Evolutionary conservation across 345 rosid genomes (phyloP).

Genomic region (Pistacia integerrima): DNA sequence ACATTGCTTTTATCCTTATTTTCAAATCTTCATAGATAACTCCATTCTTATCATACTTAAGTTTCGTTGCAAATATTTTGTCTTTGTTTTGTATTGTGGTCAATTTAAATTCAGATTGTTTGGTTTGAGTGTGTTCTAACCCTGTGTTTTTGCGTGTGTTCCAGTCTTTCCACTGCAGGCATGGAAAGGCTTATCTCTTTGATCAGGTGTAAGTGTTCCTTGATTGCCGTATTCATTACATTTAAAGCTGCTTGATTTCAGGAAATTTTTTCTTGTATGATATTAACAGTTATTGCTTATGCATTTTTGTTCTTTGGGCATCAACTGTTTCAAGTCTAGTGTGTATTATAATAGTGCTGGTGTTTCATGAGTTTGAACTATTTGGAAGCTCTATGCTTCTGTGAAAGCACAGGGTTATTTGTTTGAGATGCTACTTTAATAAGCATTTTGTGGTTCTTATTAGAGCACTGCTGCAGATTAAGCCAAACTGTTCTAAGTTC

Average conservation of each 20-base stretch:
- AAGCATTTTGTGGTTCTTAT: slow-evolving; percentile 1
- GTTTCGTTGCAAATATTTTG: background rate
- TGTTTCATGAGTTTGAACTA: background rate
- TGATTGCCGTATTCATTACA: slow-evolving; percentile 7
- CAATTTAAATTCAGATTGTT: background rate
- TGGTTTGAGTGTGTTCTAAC: slow-evolving; percentile 14
- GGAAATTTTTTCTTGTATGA: background rate
- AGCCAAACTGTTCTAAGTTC: background rate
- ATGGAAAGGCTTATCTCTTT: slow-evolving; percentile 84
- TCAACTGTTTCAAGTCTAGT: background rate
- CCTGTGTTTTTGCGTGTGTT: slow-evolving; percentile 29
- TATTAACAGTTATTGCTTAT: background rate
- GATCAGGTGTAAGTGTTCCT: slow-evolving; percentile 62
- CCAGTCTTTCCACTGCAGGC: slow-evolving; percentile 72
- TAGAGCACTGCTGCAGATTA: background rate
- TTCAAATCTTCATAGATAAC: background rate
- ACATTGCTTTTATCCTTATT: too few species aligned
- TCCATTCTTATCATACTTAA: background rate
- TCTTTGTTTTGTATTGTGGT: background rate
- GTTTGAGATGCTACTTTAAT: background rate
- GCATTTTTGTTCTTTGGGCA: background rate
- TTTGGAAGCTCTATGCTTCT: background rate
- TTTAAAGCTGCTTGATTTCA: background rate
- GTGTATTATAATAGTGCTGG: background rate
- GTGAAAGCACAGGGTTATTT: background rate